Percentiles rank a stretch among this genome's conserved stretches.
phyloP scores from a whole-genome alignment of 2,329 filamentous ascomycete species.

The Raffaelea arxii region DNA sequence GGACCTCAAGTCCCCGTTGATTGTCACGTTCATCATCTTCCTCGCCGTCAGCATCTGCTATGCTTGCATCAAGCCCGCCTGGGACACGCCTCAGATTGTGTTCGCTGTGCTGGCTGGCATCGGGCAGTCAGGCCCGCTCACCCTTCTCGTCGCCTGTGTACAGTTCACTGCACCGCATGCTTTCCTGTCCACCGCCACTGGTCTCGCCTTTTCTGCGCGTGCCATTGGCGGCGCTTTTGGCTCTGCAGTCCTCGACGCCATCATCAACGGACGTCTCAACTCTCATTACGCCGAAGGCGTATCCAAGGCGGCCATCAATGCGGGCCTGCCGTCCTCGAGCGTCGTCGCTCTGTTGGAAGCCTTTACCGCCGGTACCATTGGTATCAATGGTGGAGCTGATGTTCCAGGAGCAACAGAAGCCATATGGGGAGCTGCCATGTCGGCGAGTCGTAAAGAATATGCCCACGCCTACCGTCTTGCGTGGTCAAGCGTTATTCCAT shows the following conservation, averaged over 20 bases:
- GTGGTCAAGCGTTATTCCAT: conserved; percentile 40
- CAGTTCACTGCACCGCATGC: conserved; percentile 44
- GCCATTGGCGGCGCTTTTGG: conserved; percentile 44
- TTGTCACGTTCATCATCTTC: conserved; percentile 36
- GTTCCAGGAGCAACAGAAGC: conserved; percentile 26
- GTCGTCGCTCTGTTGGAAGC: conserved; percentile 28
- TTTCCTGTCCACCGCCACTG: conserved; percentile 42
- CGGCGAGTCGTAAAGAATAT: conserved; percentile 34
- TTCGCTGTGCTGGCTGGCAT: conserved; percentile 37
- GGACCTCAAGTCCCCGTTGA: conserved; percentile 35
- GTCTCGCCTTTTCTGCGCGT: conserved; percentile 41
- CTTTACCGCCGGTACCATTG: conserved; percentile 22
- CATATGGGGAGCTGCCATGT: conserved; percentile 26
- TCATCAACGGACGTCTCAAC: conserved; percentile 36
- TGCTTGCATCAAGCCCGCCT: conserved; percentile 30
- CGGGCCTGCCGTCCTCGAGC: conserved; percentile 30
- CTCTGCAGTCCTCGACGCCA: conserved; percentile 39
- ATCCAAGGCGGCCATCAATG: conserved; percentile 26
- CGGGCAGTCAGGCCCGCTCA: conserved; percentile 39
- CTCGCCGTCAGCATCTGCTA: conserved; percentile 36
- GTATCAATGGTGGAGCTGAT: conserved; percentile 12
- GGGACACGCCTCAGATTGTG: conserved; percentile 35
- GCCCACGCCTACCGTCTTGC: conserved; percentile 37
- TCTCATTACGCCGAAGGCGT: conserved; percentile 30
- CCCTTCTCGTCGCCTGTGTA: conserved; percentile 37